A percentile compares a stretch with the other conserved stretches of the same genome.
These are phyloP conservation scores for Forsythia suspensa DNA, from an alignment of 257 asterid species.

Conservation along the genomic window DNA sequence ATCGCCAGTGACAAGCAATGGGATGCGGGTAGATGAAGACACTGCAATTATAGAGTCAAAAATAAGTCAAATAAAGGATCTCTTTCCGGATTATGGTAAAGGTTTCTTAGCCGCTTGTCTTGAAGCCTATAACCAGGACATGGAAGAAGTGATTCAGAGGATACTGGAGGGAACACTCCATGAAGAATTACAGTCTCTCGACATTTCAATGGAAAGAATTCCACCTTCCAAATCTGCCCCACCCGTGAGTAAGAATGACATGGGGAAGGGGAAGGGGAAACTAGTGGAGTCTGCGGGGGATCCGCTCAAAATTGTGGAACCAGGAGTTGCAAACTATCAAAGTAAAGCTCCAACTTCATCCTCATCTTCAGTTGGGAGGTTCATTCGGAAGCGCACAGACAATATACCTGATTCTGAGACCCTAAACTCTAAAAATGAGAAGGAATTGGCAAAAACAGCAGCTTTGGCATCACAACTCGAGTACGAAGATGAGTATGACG, in stretches of 20 bases:
- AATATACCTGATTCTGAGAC: slow-evolving; percentile 41
- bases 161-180: slow-evolving; percentile 91
- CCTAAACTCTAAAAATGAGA: slow-evolving; percentile 49
- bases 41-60: slow-evolving; percentile 74
- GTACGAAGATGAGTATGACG: slow-evolving; percentile 97
- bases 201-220: slow-evolving; percentile 50
- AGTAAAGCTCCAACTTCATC: slow-evolving; percentile 46
- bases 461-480: slow-evolving; percentile 74
- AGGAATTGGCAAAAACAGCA: slow-evolving; percentile 62
- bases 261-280: slow-evolving; percentile 91
- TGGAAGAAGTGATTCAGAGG: slow-evolving; percentile 95
- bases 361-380: slow-evolving; percentile 71
- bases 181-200: slow-evolving; percentile 69
- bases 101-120: slow-evolving; percentile 91
- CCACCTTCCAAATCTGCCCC: slow-evolving; percentile 52
- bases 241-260: slow-evolving; percentile 39
- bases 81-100: slow-evolving; percentile 85
- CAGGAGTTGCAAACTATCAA: slow-evolving; percentile 30
- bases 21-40: slow-evolving; percentile 60
- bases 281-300: slow-evolving; percentile 38
- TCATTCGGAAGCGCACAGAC: slow-evolving; percentile 54
- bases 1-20: slow-evolving; percentile 26
- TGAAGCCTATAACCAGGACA: slow-evolving; percentile 80
- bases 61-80: slow-evolving; percentile 92
- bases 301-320: slow-evolving; percentile 25